Conservation (phyloP, 139 green algal genomes). For the Auxenochlorella pyrenoidosa region DNA sequence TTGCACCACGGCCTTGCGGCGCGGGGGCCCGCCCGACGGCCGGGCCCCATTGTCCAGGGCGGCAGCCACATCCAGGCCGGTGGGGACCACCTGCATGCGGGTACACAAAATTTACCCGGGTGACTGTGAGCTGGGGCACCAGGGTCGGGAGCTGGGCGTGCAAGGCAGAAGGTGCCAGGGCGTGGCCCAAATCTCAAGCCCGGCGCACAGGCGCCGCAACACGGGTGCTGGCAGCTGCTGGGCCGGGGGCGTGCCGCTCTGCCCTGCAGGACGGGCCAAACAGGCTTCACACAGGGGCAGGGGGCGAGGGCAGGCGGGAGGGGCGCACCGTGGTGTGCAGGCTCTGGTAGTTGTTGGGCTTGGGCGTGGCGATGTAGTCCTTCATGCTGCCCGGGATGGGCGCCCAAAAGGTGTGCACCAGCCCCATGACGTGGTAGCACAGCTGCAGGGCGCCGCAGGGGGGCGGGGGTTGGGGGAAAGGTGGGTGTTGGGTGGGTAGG, state of each 20-base stretch:
- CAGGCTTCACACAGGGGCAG: background rate
- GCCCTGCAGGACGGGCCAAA: background rate
- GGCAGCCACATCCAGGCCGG: constrained; percentile 27
- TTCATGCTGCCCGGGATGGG: constrained; percentile 83
- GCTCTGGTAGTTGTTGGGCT: constrained; percentile 84
- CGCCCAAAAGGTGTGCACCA: constrained; percentile 83
- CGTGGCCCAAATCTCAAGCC: too few species aligned
- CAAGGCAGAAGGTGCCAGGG: too few species aligned
- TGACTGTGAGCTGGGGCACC: too few species aligned
- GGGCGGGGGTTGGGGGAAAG: too few species aligned
- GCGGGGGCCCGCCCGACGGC: background rate
- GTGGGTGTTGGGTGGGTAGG: too few species aligned
- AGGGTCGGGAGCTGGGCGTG: background rate
- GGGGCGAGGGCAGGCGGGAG: background rate
- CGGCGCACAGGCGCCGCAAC: too few species aligned
- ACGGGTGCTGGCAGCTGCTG: too few species aligned
- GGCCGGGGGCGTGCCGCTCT: too few species aligned
- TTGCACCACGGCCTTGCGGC: background rate
- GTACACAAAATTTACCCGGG: too few species aligned
- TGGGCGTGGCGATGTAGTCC: constrained; percentile 93
- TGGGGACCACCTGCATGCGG: constrained; percentile 43
- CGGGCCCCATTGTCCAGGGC: background rate
- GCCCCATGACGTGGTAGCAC: constrained; percentile 66
- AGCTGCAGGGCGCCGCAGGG: background rate
- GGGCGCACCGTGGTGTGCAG: constrained; percentile 81